phyloP scores from a whole-genome alignment of 345 rosid genomes.

The Lepidium didymum region DNA sequence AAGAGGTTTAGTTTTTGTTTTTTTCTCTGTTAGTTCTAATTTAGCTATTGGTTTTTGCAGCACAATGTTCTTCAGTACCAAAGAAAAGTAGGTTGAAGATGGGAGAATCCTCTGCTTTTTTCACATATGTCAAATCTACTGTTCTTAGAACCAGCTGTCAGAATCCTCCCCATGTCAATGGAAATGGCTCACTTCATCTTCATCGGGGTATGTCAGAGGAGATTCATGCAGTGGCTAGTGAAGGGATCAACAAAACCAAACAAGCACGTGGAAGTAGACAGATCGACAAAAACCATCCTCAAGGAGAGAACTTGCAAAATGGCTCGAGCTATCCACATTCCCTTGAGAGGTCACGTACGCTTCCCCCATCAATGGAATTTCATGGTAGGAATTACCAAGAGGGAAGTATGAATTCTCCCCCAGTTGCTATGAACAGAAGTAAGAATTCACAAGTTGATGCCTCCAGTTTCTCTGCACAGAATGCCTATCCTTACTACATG shows the following conservation, averaged over 20 bases:
- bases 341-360: slow-evolving; percentile 36
- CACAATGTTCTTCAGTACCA: slow-evolving; percentile 58
- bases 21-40: background rate
- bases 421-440: slow-evolving; percentile 29
- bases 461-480: slow-evolving; percentile 44
- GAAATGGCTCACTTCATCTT: slow-evolving; percentile 21
- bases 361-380: slow-evolving; percentile 48
- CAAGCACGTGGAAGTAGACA: slow-evolving; percentile 5
- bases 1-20: background rate
- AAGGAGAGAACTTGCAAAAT: slow-evolving; percentile 22
- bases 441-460: slow-evolving; percentile 43
- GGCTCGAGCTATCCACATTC: slow-evolving; percentile 8
- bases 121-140: slow-evolving; percentile 74
- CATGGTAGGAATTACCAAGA: slow-evolving; percentile 28
- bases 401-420: slow-evolving; percentile 34
- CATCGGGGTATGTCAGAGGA: slow-evolving; percentile 11
- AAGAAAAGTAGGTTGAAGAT: slow-evolving; percentile 61
- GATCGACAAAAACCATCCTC: background rate
- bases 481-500: slow-evolving; percentile 61
- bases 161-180: slow-evolving; percentile 24
- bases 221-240: slow-evolving; percentile 16
- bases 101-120: slow-evolving; percentile 95
- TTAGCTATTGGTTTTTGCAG: slow-evolving; percentile 30
- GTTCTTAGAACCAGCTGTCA: slow-evolving; percentile 35
- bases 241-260: slow-evolving; percentile 8